These are phyloP conservation scores for Quercus wislizeni DNA, from an alignment of 306 rosid species.

Conservation along the genomic window DNA sequence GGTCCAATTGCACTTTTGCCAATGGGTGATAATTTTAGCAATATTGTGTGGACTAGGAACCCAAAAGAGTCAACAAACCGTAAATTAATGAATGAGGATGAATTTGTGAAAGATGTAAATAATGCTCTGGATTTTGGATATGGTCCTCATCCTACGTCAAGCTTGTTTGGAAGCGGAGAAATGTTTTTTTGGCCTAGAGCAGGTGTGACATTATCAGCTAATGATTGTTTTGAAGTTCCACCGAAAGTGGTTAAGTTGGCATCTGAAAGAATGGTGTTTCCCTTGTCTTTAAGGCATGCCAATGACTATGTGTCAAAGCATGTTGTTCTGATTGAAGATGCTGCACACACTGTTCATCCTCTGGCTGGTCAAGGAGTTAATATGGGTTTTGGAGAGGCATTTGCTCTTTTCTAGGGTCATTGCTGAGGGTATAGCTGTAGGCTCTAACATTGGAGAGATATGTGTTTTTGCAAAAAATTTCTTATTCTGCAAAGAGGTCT, in stretches of 20 bases:
- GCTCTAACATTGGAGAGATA: slow-evolving; percentile 81
- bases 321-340: slow-evolving; percentile 82
- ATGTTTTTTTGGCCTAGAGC: slow-evolving; percentile 72
- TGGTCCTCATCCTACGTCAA: slow-evolving; percentile 69
- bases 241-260: slow-evolving; percentile 69
- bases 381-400: slow-evolving; percentile 87
- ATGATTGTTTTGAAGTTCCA: slow-evolving; percentile 67
- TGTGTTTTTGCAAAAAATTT: slow-evolving; percentile 12
- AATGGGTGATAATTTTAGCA: slow-evolving; percentile 77
- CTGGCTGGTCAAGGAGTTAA: slow-evolving; percentile 98
- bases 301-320: slow-evolving; percentile 65
- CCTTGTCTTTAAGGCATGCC: slow-evolving; percentile 78
- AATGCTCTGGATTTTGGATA: slow-evolving; percentile 70
- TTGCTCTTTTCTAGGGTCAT: slow-evolving; percentile 74
- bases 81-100: slow-evolving; percentile 51
- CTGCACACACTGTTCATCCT: slow-evolving; percentile 92
- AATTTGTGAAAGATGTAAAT: slow-evolving; percentile 62
- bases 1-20: slow-evolving; percentile 95
- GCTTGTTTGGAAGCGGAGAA: slow-evolving; percentile 39
- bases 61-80: slow-evolving; percentile 62
- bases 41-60: slow-evolving; percentile 95
- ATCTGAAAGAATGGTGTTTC: slow-evolving; percentile 75
- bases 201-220: slow-evolving; percentile 41
- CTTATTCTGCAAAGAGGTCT: not conserved
- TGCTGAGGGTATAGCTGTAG: slow-evolving; percentile 78